phyloP scores from a whole-genome alignment of 805 yeast genomes.

The Candida mattraensis region DNA sequence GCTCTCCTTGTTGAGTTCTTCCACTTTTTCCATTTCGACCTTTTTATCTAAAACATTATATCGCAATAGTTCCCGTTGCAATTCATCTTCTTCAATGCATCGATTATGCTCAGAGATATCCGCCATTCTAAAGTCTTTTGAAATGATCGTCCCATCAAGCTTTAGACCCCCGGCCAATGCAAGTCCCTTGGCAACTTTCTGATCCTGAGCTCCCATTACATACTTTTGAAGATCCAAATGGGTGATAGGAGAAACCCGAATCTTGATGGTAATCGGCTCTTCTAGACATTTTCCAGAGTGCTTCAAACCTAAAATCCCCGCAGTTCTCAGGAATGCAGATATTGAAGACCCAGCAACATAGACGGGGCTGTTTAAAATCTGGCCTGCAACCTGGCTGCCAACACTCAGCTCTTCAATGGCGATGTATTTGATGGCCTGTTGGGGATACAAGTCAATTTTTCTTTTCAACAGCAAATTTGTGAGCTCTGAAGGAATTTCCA shows the following conservation, averaged over 20 bases:
- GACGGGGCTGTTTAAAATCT: conserved; percentile 10
- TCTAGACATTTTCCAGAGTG: background rate
- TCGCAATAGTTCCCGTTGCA: conserved; percentile 33
- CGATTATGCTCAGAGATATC: conserved; percentile 16
- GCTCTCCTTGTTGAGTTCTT: conserved; percentile 1
- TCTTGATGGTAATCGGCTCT: conserved; percentile 7
- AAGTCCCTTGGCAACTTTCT: background rate
- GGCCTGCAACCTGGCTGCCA: conserved; percentile 12
- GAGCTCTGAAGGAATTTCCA: conserved; percentile 21
- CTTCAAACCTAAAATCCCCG: conserved; percentile 1
- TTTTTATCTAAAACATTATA: conserved; percentile 20
- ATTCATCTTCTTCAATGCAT: conserved; percentile 16
- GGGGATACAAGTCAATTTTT: conserved; percentile 31
- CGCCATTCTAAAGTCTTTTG: background rate
- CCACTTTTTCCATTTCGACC: conserved; percentile 21
- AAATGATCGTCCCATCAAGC: conserved; percentile 7
- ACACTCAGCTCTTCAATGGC: conserved; percentile 20
- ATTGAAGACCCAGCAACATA: conserved; percentile 19
- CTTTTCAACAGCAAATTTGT: conserved; percentile 22
- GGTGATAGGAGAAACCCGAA: conserved; percentile 11
- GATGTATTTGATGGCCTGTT: conserved; percentile 28
- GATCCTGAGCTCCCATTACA: background rate
- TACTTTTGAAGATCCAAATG: conserved; percentile 10
- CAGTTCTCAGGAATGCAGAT: conserved; percentile 5
- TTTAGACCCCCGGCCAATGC: conserved; percentile 4